Percentiles rank a stretch among this genome's conserved stretches.
These are phyloP conservation scores for Magnaporthiopsis rhizophila DNA, from an alignment of 2,329 filamentous ascomycete species.

Conservation along the genomic window DNA sequence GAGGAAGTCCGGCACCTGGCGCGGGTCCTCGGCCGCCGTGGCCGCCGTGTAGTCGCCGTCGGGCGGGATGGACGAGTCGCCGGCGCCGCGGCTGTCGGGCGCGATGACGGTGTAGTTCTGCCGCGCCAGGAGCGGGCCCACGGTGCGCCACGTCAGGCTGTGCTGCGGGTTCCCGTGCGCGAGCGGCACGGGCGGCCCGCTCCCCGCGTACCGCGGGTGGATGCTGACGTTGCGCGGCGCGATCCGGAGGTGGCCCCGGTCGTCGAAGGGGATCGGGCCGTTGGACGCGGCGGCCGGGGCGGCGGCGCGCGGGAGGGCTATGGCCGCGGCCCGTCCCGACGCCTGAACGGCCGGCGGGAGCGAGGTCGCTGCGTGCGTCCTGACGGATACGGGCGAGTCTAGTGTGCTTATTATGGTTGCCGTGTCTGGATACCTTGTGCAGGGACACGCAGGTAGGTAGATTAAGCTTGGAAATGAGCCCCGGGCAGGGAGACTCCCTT, in stretches of 20 bases:
- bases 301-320: no score
- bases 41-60: constrained; percentile 31
- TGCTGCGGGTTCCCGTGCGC: constrained; percentile 33
- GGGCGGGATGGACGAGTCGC: constrained; percentile 29
- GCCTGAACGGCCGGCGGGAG: not conserved
- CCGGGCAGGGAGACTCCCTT: no score
- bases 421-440: not conserved
- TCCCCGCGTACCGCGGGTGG: constrained; percentile 32
- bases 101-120: constrained; percentile 36
- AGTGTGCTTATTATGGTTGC: no score
- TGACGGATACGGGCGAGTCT: not conserved
- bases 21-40: constrained; percentile 29
- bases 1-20: constrained; percentile 32
- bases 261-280: constrained; percentile 18
- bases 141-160: constrained; percentile 29
- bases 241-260: constrained; percentile 28
- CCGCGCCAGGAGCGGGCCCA: constrained; percentile 31
- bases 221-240: constrained; percentile 31
- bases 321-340: no score
- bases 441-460: no score
- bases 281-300: not conserved
- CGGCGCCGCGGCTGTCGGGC: constrained; percentile 31
- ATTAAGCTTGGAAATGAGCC: no score
- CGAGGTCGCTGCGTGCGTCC: not conserved
- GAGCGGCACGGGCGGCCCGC: constrained; percentile 30